Evolutionary conservation across 176 grass and related monocot species (phyloP).

Genomic region (Musa troglodytarum): DNA sequence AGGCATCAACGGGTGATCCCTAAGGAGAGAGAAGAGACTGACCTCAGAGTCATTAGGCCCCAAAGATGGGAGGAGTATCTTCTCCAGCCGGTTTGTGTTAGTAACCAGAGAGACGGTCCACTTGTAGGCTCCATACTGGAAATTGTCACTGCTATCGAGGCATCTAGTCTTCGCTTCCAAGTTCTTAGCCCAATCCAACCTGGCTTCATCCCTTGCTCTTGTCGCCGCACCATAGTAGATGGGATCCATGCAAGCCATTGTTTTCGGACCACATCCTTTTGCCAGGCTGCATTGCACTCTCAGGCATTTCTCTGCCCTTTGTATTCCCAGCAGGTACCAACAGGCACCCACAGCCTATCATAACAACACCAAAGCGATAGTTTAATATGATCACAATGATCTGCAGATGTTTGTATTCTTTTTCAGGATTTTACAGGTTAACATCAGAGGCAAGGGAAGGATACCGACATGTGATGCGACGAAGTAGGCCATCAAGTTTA

Average conservation of each 20-base stretch:
- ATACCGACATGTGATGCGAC: slow-evolving; percentile 68
- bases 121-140: slow-evolving; percentile 73
- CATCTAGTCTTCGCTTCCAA: slow-evolving; percentile 31
- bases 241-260: slow-evolving; percentile 44
- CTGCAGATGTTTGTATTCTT: no score
- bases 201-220: not conserved
- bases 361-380: no score
- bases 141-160: slow-evolving; percentile 39
- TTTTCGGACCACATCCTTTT: slow-evolving; percentile 27
- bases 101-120: slow-evolving; percentile 75
- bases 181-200: slow-evolving; percentile 49
- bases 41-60: slow-evolving; percentile 89
- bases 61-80: slow-evolving; percentile 88
- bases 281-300: slow-evolving; percentile 35
- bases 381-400: no score
- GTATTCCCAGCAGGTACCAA: slow-evolving; percentile 86
- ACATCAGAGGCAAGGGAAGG: not conserved
- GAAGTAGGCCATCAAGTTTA: slow-evolving; percentile 97
- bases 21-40: not conserved
- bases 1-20: no score
- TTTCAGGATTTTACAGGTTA: no score
- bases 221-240: slow-evolving; percentile 47
- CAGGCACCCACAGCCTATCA: slow-evolving; percentile 72
- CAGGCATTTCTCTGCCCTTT: slow-evolving; percentile 73
- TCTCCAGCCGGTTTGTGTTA: slow-evolving; percentile 63